Percentiles rank a stretch among this genome's conserved stretches.
These are phyloP conservation scores for Saxophila tyrrhenica DNA, from an alignment of 495 filamentous ascomycete species.

Conservation along the genomic window DNA sequence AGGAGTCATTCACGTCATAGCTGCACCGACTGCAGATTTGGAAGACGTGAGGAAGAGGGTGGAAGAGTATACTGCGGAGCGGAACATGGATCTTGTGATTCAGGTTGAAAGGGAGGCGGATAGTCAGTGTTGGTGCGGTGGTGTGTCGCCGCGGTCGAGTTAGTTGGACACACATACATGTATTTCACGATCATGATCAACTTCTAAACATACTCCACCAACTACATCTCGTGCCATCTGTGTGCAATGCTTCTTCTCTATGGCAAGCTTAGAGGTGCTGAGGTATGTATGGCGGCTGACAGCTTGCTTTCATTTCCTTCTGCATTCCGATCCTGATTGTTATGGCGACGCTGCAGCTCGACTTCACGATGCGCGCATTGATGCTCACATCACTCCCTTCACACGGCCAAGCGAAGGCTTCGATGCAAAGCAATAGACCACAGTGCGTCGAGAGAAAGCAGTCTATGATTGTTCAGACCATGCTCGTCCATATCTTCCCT, in stretches of 20 bases:
- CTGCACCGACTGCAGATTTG: constrained; percentile 22
- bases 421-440: no score
- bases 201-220: no score
- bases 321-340: constrained; percentile 3
- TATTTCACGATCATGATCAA: no score
- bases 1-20: constrained; percentile 33
- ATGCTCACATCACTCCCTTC: background rate
- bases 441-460: no score
- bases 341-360: constrained; percentile 1
- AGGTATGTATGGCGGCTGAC: no score
- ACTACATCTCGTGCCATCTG: no score
- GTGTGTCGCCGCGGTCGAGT: constrained; percentile 6
- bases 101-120: constrained; percentile 33
- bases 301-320: background rate
- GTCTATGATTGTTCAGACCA: no score
- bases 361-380: background rate
- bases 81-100: constrained; percentile 30
- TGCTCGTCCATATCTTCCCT: no score
- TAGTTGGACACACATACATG: background rate
- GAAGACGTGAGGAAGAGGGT: constrained; percentile 33
- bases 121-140: constrained; percentile 32
- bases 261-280: no score
- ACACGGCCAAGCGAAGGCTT: no score
- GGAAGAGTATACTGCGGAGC: constrained; percentile 25
- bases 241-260: no score